Evolutionary conservation across 208 protist genomes (phyloP), one percentile per base, ranked within the genome.

Genomic region (Crithidia sp.): DNA sequence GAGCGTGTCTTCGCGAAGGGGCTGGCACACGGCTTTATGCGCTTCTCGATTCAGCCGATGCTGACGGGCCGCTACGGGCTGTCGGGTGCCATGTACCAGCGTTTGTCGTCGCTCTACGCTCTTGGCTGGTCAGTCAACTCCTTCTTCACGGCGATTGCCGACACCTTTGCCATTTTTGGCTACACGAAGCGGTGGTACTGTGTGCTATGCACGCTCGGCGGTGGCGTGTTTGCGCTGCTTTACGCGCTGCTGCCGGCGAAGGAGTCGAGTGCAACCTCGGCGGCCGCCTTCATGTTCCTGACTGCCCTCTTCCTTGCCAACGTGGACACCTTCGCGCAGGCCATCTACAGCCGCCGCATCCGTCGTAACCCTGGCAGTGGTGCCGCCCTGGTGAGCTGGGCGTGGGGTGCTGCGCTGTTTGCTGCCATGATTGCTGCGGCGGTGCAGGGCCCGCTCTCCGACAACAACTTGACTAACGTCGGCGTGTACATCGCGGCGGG

Each of bases 101-200:
- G 81, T 49, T 74, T 89, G 44, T 57, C 66, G 5, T 74, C 59
- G 28, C 61, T 89, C 66, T 60, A 73, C n/a, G 49, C 64, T 5
- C 72, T 91, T 65, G 87, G 79, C 40, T 85, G 76, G 37, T 72
- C 81, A 43, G 54, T 91, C 13, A 82, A 77, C 63, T 79, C 86
- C 61, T 71, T 75, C 56, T 82, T 89, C 62, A 63, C 78, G 0
- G 67, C 86, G 45, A 69, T 84, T 39, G 77, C 77, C 12, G 88
- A 89, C 77, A 79, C 77, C 76, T 67, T 82, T 44, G 64, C 76
- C 36, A 59, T 92, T 37, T 82, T 89, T n/a, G 83, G 85, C 28
- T 95, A 93, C 79, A 85, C 83, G 14, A 93, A 91, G 82, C 83
- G 88, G 8, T 95, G 86, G 85, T 91, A 90, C 85, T 67, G 84